Evolutionary conservation across 1,284 basidiomycete genomes (phyloP).

Genomic region (Tilletia setariae): DNA sequence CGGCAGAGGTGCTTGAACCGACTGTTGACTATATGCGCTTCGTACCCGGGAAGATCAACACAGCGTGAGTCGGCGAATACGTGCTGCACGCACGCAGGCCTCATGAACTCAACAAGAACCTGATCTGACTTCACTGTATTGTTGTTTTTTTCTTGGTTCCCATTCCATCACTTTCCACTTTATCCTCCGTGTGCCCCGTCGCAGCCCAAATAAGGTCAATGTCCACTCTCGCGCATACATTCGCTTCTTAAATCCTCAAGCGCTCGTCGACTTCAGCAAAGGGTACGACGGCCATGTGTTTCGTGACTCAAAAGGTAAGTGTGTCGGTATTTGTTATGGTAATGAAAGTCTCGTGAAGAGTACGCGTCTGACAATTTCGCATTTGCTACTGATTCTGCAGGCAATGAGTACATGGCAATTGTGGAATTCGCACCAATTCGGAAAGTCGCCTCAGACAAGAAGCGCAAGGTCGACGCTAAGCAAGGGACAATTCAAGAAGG

Average conservation of each 20-base stretch:
- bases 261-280: slow-evolving; percentile 71
- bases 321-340: neutral
- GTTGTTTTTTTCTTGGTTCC: too few relatives aligned
- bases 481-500: slow-evolving; percentile 75
- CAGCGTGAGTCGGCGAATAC: slow-evolving; percentile 19
- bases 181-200: neutral
- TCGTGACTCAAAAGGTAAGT: slow-evolving; percentile 79
- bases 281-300: slow-evolving; percentile 90
- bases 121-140: too few relatives aligned
- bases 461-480: slow-evolving; percentile 68
- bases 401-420: slow-evolving; percentile 78
- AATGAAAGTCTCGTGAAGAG: neutral
- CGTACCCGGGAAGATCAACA: slow-evolving; percentile 39
- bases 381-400: slow-evolving; percentile 45
- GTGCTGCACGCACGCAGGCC: too few relatives aligned
- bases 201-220: slow-evolving; percentile 29
- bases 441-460: slow-evolving; percentile 68
- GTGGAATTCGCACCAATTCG: slow-evolving; percentile 93
- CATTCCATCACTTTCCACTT: too few relatives aligned
- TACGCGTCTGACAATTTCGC: neutral
- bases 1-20: slow-evolving; percentile 10
- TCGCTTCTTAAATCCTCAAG: slow-evolving; percentile 73
- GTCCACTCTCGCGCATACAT: slow-evolving; percentile 78
- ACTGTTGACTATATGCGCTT: slow-evolving; percentile 41
- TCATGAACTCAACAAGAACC: too few relatives aligned